Base-by-base conservation (phyloP, 306 rosid genomes). In the Canavalia ensiformis region DNA sequence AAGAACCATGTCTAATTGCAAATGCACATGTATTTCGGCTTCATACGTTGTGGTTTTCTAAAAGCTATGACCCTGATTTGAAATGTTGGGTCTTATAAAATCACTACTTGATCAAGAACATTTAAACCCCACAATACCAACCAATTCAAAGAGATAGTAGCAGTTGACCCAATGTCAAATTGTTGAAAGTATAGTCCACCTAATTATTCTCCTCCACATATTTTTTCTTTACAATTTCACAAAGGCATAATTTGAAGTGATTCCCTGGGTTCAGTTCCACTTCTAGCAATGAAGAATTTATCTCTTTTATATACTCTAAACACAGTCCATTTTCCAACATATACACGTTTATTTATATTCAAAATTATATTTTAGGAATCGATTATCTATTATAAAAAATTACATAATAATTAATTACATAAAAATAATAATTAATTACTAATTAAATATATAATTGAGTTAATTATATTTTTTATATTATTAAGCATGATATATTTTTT, bases 31-130 rank as follows among this genome's bases (percentile, higher is more conserved):
- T 13, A 31, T 10, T 31, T 47, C 1, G 52, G n/a, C 52, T 47
- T 47, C 10, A 12, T 30, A 7, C 25, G 9, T 3, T 3, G 65
- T 1, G 7, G 3, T 28, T 54, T 54, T 25, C 41, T 35, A 18
- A 55, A 73, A n/a, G 51, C 28, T 39, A 51, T 73, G 54, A 73
- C 31, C 41, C 9, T 55, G 29, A 41, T 74, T 72, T 72, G 35
- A 35, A 72, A 72, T 51, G 63, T 2, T 50, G 6, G 47, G 29
- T 34, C 2, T 60, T 62, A 71, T 52, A 52, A 34, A 35, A 50
- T 52, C 8, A 51, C n/a, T 33, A 72, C 33, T 52, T 52, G 13
- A 29, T 52, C 1, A 4, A 10, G 57, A 69, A 7, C 37, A 67
- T 18, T 18, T n/a, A 67, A 4, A 11, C 63, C 63, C 63, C 63